Base-by-base conservation (phyloP, 73 alveolate genomes). In the Paramecium tetraurelia region DNA sequence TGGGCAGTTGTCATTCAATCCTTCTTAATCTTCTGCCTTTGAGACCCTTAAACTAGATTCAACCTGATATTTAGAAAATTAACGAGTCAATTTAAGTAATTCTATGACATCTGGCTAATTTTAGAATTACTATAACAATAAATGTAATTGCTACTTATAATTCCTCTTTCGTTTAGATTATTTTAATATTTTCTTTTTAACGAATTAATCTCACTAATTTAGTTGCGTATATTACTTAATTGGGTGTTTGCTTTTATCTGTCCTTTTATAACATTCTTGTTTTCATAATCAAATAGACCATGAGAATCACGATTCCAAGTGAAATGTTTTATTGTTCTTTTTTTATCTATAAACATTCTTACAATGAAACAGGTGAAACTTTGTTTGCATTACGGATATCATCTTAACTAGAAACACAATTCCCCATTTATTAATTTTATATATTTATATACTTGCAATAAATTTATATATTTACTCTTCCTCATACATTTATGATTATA, bases 251-350 rank as follows among this genome's bases (percentile, higher is more conserved):
- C 48, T 58, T 92, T 92, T 10, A 93, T 75, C 57, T 86, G 21
- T 43, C 68, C 93, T 63, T 95, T 95, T 40, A 77, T 50, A 24
- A 95, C 85, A 69, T 92, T 93, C 31, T 94, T 92, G 58, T 93
- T 86, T 77, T 95, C 98, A 89, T 95, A 95, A 86, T 95, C 98
- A 90, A 94, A 95, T 31, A 95, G 75, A 20, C 98, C 98, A 93
- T 92, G 96, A 33, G 98, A 95, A 72, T 95, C 96, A 44, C 94
- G 83, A 80, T 85, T 92, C 98, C 98, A 95, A n/a, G 98, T 92
- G 59, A 59, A 80, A 5, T 72, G 89, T 68, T 93, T 92, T 36
- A 93, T 53, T 41, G 86, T 58, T 72, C 94, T 89, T 41, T 27
- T 68, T 71, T 89, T 46, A 36, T 20, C 27, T 35, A 72, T 80